These are phyloP conservation scores for Kodamaea arcana DNA, from an alignment of 1,139 yeast species.

Conservation along the genomic window DNA sequence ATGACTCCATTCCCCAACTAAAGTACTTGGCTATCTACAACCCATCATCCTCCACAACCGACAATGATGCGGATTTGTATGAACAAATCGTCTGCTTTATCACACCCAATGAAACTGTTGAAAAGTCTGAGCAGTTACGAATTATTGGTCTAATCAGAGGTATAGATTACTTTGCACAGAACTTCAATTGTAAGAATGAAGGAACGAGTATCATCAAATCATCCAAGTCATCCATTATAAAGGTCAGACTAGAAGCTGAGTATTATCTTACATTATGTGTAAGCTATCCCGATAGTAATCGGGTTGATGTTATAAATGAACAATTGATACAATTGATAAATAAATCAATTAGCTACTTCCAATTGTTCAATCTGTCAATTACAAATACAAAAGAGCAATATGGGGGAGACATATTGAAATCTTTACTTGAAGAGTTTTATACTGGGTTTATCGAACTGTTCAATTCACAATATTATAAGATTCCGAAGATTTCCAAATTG, in stretches of 20 bases:
- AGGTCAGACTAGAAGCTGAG: conserved; percentile 23
- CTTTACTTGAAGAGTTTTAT: conserved; percentile 27
- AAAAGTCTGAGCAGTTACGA: conserved; percentile 24
- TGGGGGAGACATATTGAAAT: conserved; percentile 16
- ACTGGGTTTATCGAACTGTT: conserved; percentile 23
- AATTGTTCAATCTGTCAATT: conserved; percentile 26
- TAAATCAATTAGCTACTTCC: conserved; percentile 24
- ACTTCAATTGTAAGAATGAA: conserved; percentile 5
- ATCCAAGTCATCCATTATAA: conserved; percentile 23
- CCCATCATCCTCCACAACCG: conserved; percentile 13
- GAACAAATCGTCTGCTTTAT: conserved; percentile 30
- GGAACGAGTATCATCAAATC: conserved; percentile 22
- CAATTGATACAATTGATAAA: conserved; percentile 26
- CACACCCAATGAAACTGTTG: conserved; percentile 13
- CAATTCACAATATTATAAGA: conserved; percentile 22
- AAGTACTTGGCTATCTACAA: conserved; percentile 12
- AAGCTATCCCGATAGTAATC: conserved; percentile 13
- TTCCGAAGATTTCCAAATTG: conserved; percentile 21
- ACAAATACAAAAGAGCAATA: conserved; percentile 14
- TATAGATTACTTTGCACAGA: conserved; percentile 23
- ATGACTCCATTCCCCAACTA: conserved; percentile 7
- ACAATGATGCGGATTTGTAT: conserved; percentile 24
- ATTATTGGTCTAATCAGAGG: conserved; percentile 39
- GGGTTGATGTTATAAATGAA: conserved; percentile 21
- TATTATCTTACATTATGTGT: conserved; percentile 30